Percentiles rank a stretch among this genome's conserved stretches.
Conservation (phyloP, 352 stramenopile species). For the Globisporangium cystogenes region DNA sequence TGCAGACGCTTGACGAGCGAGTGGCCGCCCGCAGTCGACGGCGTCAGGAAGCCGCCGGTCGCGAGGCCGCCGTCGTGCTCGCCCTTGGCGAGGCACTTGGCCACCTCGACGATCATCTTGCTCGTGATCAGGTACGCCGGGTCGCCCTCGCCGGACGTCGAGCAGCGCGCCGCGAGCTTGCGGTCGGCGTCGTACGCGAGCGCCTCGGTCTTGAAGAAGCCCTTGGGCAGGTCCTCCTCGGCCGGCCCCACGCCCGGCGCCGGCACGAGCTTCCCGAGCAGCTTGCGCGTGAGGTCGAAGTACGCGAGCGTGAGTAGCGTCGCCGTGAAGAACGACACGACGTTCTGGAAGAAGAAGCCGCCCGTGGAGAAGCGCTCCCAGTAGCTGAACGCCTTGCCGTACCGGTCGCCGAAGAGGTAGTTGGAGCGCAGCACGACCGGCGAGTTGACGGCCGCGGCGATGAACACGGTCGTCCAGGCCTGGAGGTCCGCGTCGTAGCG, state of each 20-base stretch:
- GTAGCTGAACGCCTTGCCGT: conserved; percentile 45
- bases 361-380: conserved; percentile 33
- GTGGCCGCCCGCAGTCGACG: conserved; percentile 29
- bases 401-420: conserved; percentile 41
- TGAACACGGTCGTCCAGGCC: conserved; percentile 40
- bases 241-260: conserved; percentile 62
- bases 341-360: conserved; percentile 19
- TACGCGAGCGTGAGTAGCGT: conserved; percentile 28
- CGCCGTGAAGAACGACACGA: conserved; percentile 19
- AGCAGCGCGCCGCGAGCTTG: conserved; percentile 18
- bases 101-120: conserved; percentile 35
- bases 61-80: conserved; percentile 18
- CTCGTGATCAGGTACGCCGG: conserved; percentile 34
- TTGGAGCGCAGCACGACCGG: conserved; percentile 60
- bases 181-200: conserved; percentile 29
- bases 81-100: conserved; percentile 26
- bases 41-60: conserved; percentile 31
- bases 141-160: conserved; percentile 20
- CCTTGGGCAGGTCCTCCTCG: conserved; percentile 54
- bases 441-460: conserved; percentile 72
- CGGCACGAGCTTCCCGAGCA: conserved; percentile 56
- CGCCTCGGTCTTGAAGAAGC: conserved; percentile 46
- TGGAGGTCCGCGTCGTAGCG: conserved; percentile 52
- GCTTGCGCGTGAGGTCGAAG: conserved; percentile 36
- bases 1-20: conserved; percentile 29